Base-by-base conservation (phyloP, 2,329 filamentous ascomycete genomes). In the Microcyclospora tardicrescens region DNA sequence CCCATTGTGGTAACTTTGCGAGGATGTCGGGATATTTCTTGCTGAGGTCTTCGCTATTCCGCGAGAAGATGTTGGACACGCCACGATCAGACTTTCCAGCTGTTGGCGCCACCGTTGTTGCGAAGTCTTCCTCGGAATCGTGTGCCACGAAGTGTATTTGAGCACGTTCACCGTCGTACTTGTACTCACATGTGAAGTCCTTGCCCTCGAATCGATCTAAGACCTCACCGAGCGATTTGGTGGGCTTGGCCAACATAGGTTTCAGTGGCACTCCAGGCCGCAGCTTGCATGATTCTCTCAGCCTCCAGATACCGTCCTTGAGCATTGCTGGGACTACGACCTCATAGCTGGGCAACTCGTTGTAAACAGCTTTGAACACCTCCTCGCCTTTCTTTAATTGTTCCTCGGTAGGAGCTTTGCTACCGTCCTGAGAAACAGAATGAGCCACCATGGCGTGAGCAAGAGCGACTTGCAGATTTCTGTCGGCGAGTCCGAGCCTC, bases 11-110 rank as follows among this genome's bases (percentile, higher is more conserved):
- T 10, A 98, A 73, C 59, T 93, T 94, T 15, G 74, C 79, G 27
- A 98, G 74, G 38, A 98, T 86, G 62, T 98, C 91, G 0, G 91
- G 91, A 55, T 98, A 98, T 57, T 98, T 98, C 62, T 91, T 93
- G 8, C 86, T 95, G 35, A 98, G 61, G 53, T 98, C 89, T 64
- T 98, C 91, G 0, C 89, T 96, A 57, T 98, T 98, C 49, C 91
- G 75, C 2, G 91, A 98, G 63, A 98, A 98, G 51, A 98, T 94
- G 36, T 89, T 85, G 8, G 85, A 79, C 28, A 96, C 75, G 2
- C 89, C 89, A 37, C 76, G 71, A 5, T 72, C 74, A 28, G 72
- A 68, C 51, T 84, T 81, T 45, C 77, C 78, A 31, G 77, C 71
- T 6, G 75, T 75, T 5, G 73, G 66, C 19, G 61, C 65, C 15